Percentiles rank a stretch among this genome's conserved stretches.
These are phyloP conservation scores for Boehmeria nivea DNA, from an alignment of 306 rosid species.

Conservation along the genomic window DNA sequence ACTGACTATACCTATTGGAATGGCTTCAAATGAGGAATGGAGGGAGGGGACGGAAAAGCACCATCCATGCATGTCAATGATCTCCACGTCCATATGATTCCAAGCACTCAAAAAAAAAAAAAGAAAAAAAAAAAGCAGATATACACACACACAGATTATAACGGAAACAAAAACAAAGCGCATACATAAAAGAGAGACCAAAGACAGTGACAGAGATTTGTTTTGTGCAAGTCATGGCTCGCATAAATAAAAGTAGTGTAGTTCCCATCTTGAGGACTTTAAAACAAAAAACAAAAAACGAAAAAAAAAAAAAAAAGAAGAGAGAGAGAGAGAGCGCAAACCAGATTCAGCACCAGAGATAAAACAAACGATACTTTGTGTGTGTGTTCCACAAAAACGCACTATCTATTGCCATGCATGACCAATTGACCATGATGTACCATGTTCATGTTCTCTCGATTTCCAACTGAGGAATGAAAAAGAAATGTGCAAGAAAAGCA, in stretches of 20 bases:
- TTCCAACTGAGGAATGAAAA: not conserved
- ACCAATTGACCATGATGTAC: too few relatives aligned
- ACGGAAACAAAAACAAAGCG: not conserved
- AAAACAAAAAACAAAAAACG: not conserved
- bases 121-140: not conserved
- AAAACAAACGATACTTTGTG: slow-evolving; percentile 1
- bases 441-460: too few relatives aligned
- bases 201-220: slow-evolving; percentile 15
- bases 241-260: slow-evolving; percentile 14
- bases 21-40: not conserved
- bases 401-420: slow-evolving; percentile 14
- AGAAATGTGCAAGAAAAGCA: not conserved
- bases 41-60: not conserved
- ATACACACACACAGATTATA: not conserved
- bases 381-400: slow-evolving; percentile 14
- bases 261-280: not conserved
- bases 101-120: slow-evolving; percentile 3
- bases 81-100: slow-evolving; percentile 20
- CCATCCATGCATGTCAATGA: slow-evolving; percentile 22
- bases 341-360: slow-evolving; percentile 11
- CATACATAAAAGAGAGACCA: not conserved
- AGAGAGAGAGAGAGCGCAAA: too few relatives aligned
- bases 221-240: slow-evolving; percentile 16
- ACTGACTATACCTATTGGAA: slow-evolving; percentile 13
- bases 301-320: too few relatives aligned